Evolutionary conservation across 1,139 yeast species (phyloP).

Genomic region (Candida freyschussii): DNA sequence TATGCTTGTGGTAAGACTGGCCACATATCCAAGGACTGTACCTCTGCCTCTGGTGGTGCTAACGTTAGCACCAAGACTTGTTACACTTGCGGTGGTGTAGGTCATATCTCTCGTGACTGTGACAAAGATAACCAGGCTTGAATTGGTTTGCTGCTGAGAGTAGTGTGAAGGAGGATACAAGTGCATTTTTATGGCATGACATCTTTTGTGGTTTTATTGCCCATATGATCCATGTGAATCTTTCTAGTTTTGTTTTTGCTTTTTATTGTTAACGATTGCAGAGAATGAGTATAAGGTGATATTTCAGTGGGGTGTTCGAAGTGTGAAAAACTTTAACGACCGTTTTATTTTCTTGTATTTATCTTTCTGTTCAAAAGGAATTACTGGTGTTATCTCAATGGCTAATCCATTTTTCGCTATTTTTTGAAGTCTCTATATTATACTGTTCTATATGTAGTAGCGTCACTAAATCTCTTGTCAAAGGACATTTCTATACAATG

Average conservation of each 20-base stretch:
- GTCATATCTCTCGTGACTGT: conserved; percentile 88
- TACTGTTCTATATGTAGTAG: no score
- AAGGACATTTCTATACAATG: conserved; percentile 48
- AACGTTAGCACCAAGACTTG: conserved; percentile 50
- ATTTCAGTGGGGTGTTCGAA: no score
- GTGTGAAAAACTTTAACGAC: not conserved
- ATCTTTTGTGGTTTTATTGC: no score
- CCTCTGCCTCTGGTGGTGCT: conserved; percentile 38
- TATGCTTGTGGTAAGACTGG: conserved; percentile 91
- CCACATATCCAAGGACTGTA: conserved; percentile 83
- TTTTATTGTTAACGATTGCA: not conserved
- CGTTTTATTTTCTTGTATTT: conserved; percentile 1
- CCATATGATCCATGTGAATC: not conserved
- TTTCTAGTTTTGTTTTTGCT: not conserved
- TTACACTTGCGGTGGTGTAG: conserved; percentile 85
- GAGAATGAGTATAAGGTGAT: no score
- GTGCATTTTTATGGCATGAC: no score
- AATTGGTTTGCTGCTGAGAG: not conserved
- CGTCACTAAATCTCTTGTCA: conserved; percentile 5
- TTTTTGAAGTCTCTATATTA: not conserved
- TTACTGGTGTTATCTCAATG: no score
- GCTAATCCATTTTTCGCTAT: no score
- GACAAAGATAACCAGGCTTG: conserved; percentile 44
- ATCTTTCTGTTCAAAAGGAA: no score
- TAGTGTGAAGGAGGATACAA: conserved; percentile 4